Base-by-base conservation (phyloP, 371 early-diverging fungal genomes). In the Basidiobolus heterosporus region DNA sequence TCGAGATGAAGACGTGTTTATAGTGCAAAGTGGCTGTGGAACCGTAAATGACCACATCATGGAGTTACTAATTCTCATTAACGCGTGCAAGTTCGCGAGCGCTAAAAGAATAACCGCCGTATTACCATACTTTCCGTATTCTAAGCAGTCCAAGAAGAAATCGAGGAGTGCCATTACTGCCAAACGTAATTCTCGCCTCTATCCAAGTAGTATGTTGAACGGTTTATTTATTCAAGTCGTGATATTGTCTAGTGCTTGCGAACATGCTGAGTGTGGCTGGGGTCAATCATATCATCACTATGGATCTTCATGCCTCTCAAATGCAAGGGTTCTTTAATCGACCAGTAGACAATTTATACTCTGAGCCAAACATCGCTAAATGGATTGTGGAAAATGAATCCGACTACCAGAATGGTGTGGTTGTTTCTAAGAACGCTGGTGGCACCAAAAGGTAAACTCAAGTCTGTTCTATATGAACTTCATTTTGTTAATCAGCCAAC, bases 381-480 rank as follows among this genome's bases (percentile, higher is more conserved):
- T 94, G 88, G 84, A 87, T 96, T 50, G 64, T 62, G n/a, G 84
- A 83, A 47, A 61, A 74, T 53, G 79, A 86, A 23, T 72, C 80
- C 21, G 75, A 85, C 46, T 79, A 82, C 65, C 56, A 67, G 50
- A 66, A 75, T 41, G 88, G 81, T 48, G 92, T 92, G 9, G 83
- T 93, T 18, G 88, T 96, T 21, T 79, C 84, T 54, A 93, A 93
- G 72, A 93, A 96, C 62, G 90, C 96, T n/a, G 96, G 97, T 47
- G 94, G 91, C 35, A 88, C 91, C 54, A 92, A 93, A 69, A 77
- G 93, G 88, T 84, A 66, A 47, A 37, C 16, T 1, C 30, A 15
- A 16, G 13, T 2, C 44, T 39, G 1, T 19, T 35, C 9, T n/a
- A 17, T 16, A 3, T 2, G 6, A 9, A 2, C 22, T 16, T 22